Percentiles rank a stretch among this genome's conserved stretches.
These are phyloP conservation scores for Solanum ossicruentum DNA, from an alignment of 257 asterid genomes.

Conservation along the genomic window DNA sequence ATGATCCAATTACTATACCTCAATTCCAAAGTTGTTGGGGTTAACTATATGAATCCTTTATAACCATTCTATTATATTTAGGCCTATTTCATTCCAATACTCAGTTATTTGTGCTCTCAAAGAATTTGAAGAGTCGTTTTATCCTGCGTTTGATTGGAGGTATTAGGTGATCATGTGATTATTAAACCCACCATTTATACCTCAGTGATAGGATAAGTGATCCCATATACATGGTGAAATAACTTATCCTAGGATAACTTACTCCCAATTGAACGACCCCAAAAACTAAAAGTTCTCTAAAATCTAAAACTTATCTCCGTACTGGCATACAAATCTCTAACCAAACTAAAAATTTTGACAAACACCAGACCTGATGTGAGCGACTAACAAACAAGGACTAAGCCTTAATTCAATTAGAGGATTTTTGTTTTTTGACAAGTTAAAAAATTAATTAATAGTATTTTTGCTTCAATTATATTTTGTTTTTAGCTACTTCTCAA, in stretches of 20 bases:
- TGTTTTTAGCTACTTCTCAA: neutral
- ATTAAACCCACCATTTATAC: no score
- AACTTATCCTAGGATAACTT: no score
- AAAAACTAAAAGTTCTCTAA: neutral
- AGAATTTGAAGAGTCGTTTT: neutral
- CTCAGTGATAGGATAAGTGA: no score
- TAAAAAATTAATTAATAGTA: neutral
- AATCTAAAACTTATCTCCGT: neutral
- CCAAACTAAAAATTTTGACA: neutral
- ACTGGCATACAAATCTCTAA: neutral
- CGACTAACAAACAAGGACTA: neutral
- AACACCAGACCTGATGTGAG: neutral
- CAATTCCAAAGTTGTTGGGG: neutral
- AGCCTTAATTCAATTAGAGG: neutral
- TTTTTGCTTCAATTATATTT: neutral
- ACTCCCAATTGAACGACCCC: no score
- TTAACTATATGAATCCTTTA: neutral
- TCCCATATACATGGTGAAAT: no score
- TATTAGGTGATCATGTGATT: no score
- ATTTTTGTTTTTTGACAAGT: neutral
- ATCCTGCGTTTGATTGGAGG: no score
- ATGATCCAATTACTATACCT: neutral
- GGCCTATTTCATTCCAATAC: neutral
- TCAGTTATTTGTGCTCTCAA: neutral
- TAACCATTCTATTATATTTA: neutral